These are phyloP conservation scores for Thielaviopsis ethacetica DNA, from an alignment of 2,329 filamentous ascomycete species.

Conservation along the genomic window DNA sequence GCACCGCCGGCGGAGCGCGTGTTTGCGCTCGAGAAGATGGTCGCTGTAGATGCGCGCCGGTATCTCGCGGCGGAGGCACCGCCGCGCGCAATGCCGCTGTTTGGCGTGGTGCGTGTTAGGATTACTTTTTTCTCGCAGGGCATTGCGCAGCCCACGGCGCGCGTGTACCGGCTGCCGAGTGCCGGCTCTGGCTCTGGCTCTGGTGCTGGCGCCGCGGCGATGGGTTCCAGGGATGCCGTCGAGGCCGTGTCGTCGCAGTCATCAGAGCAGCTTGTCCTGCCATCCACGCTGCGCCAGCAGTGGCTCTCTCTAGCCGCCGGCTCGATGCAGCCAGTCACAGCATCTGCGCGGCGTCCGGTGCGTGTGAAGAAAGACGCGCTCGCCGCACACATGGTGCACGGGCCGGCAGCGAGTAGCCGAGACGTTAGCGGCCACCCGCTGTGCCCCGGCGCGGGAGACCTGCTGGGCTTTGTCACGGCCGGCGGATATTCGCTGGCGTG, in stretches of 20 bases:
- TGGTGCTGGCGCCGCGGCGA: neutral
- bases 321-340: slow-evolving; percentile 12
- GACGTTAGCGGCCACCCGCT: slow-evolving; percentile 40
- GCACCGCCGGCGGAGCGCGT: slow-evolving; percentile 11
- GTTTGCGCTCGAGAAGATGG: slow-evolving; percentile 9
- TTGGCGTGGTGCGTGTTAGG: slow-evolving; percentile 39
- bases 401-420: slow-evolving; percentile 19
- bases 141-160: slow-evolving; percentile 51
- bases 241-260: slow-evolving; percentile 32
- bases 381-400: slow-evolving; percentile 31
- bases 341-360: slow-evolving; percentile 16
- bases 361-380: slow-evolving; percentile 27
- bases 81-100: neutral
- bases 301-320: slow-evolving; percentile 46
- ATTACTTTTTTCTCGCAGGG: slow-evolving; percentile 56
- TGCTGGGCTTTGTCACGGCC: slow-evolving; percentile 81
- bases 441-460: slow-evolving; percentile 54
- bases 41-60: slow-evolving; percentile 5
- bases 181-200: slow-evolving; percentile 12
- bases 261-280: slow-evolving; percentile 19
- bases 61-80: slow-evolving; percentile 4
- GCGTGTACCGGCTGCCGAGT: slow-evolving; percentile 73
- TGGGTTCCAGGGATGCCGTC: slow-evolving; percentile 14
- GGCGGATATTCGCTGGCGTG: slow-evolving; percentile 68
- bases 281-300: slow-evolving; percentile 39